phyloP scores from a whole-genome alignment of 768 basidiomycete genomes.

The Suillus hirtellus region DNA sequence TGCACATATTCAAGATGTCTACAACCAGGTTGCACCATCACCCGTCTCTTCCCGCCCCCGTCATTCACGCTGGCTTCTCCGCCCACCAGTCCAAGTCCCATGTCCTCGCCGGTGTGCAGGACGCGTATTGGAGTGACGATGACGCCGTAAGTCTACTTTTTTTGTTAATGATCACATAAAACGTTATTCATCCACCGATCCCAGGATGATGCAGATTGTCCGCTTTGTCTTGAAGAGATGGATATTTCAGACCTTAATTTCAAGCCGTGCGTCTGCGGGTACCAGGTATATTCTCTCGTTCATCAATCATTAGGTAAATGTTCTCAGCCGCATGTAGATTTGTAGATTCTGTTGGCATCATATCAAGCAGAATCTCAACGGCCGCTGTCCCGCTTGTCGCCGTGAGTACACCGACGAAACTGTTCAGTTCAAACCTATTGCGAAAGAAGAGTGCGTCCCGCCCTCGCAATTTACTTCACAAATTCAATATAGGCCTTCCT shows the following conservation, averaged over 20 bases:
- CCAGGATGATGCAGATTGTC: conserved; percentile 97
- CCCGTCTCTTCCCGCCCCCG: conserved; percentile 71
- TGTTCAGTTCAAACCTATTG: conserved; percentile 93
- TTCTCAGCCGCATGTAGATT: conserved; percentile 55
- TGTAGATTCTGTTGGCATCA: conserved; percentile 99
- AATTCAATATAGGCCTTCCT: conserved; percentile 19
- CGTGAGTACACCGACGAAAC: conserved; percentile 89
- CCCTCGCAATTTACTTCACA: conserved; percentile 7
- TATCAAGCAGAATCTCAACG: conserved; percentile 93
- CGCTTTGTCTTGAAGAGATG: conserved; percentile 98
- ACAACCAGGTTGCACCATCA: conserved; percentile 58
- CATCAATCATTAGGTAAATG: conserved; percentile 12
- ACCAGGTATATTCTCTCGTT: conserved; percentile 63
- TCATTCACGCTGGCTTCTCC: conserved; percentile 68
- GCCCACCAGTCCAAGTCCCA: conserved; percentile 80
- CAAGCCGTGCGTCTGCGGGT: conserved; percentile 98
- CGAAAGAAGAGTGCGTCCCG: conserved; percentile 85
- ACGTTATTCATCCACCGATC: conserved; percentile 22
- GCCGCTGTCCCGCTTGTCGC: conserved; percentile 95
- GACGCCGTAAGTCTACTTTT: conserved; percentile 59
- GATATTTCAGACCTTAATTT: conserved; percentile 99
- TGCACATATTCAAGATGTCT: conserved; percentile 39
- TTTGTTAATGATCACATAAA: conserved; percentile 13
- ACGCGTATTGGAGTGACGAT: conserved; percentile 97
- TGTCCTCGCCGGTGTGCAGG: conserved; percentile 87